Base-by-base conservation (phyloP, 148 eudicot genomes). In the Silene conica region DNA sequence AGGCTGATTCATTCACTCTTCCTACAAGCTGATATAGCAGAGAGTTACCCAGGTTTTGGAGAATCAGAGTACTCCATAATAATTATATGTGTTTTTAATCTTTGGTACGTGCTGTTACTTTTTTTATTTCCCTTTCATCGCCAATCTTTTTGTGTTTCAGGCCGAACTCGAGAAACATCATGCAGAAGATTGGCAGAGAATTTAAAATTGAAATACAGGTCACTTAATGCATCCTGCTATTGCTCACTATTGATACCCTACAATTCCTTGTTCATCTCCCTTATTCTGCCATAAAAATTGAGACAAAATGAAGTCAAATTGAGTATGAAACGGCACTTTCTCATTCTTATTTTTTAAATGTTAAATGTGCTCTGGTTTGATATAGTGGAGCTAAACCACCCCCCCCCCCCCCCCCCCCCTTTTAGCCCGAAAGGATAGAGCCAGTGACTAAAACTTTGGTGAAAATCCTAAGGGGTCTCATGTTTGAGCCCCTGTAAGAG, bases 171-270 rank as follows among this genome's bases (percentile, higher is more conserved):
- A 80, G 84, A 82, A 90, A 87, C 72, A 73, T 92, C 61, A 78
- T 87, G 46, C 91, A 90, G 76, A 85, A 84, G 64, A 83, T 89
- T 41, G 60, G 79, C 38, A 63, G 55, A 34, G 81, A 90, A 77
- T 89, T 87, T 73, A 81, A 85, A 59, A 92, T 92, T 73, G 67
- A 77, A 83, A 86, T 95, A 85, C 81, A 90, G 93, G 99, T 95
- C 64, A 82, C 25, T 74, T 79, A 57, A 22, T 69, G 8, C 8
- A 14, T 59, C 28, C 20, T 43, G 2, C 26, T 23, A 18, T 62
- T 62, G 2, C 21, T 38, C 57, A 19, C 58, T 66, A n/a, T 9
- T 45, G 31, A 23, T 71, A 46, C 50, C 23, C n/a, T 26, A 8
- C 20, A 15, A 13, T 28, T 8, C 8, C 21, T 13, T 21, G 6